Evolutionary conservation across 2,329 filamentous ascomycete genomes (phyloP), one percentile per base, ranked within the genome.

Genomic region (Xylaria sp.): DNA sequence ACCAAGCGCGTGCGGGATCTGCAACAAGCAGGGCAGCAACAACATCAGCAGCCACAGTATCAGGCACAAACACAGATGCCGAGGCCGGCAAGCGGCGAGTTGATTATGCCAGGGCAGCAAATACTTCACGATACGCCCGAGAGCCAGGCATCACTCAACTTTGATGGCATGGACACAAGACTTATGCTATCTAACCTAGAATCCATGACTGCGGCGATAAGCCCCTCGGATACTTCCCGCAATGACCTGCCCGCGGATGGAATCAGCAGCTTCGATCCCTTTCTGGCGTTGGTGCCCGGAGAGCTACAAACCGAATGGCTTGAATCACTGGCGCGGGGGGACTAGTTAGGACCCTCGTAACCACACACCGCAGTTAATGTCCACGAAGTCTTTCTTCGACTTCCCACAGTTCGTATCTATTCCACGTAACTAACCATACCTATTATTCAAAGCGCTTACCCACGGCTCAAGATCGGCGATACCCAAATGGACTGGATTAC

Each of bases 261-360:
- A 4, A 60, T 67, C n/a, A 18, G 41, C 41, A 34, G 56, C n/a
- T 64, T 70, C 8, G 68, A 65, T 25, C 45, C 63, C n/a, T 66
- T 70, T 45, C 30, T 72, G 8, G 68, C 63, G 18, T 66, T 68
- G 57, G 2, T 72, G 1, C 68, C 70, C 4, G 55, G 53, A 12
- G 61, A 72, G 10, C 23, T 68, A 39, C 67, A 61, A 30, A 48
- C 39, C 20, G 65, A 66, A 20, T 72, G 65, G 64, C 41, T 68
- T 36, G 50, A 63, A 36, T 60, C 70, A 23, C 46, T 66, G 32
- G 48, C 28, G 15, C 43, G 36, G 23, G 46, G 45, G 13, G 53
- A 36, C 48, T 12, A 15, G 5, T 43, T 12, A 15, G 5, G 61
- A 39, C 39, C 7, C 32, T 43, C 25, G 23, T 28, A 50, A 15